phyloP scores from a whole-genome alignment of 768 basidiomycete species.

The Leucosporidium creatinivorum region DNA sequence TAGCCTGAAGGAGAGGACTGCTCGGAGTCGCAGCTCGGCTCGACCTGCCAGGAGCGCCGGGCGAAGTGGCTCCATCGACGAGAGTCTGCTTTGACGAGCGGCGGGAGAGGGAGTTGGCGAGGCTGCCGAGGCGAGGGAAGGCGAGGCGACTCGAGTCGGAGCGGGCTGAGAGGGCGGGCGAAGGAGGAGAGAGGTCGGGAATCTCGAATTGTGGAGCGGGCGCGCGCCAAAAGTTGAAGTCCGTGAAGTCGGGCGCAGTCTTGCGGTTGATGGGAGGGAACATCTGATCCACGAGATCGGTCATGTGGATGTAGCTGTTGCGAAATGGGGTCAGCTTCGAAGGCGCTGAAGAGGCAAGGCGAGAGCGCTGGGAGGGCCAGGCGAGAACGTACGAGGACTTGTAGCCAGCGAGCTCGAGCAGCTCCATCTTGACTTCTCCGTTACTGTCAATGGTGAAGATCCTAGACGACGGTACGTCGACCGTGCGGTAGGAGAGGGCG shows the following conservation, averaged over 20 bases:
- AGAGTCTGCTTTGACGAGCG: conserved; percentile 29
- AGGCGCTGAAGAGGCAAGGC: neutral
- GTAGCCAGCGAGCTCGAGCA: conserved; percentile 92
- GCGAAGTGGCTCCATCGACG: conserved; percentile 41
- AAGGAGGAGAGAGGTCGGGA: conserved; percentile 55
- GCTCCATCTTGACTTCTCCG: conserved; percentile 93
- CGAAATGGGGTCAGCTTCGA: neutral
- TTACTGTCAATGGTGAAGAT: conserved; percentile 93
- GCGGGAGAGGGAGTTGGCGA: conserved; percentile 37
- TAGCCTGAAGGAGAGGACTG: conserved; percentile 22
- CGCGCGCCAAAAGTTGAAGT: conserved; percentile 92
- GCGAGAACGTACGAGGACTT: conserved; percentile 69
- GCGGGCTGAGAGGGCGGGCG: conserved; percentile 85
- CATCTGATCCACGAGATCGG: conserved; percentile 98
- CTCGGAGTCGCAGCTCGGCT: conserved; percentile 22
- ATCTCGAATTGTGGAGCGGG: conserved; percentile 59
- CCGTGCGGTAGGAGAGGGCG: conserved; percentile 92
- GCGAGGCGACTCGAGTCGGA: conserved; percentile 55
- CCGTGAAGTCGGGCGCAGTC: conserved; percentile 75
- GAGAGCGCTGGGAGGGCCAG: too few species aligned
- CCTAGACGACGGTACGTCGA: conserved; percentile 83
- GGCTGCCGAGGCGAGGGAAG: conserved; percentile 39
- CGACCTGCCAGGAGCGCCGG: conserved; percentile 7
- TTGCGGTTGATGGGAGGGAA: conserved; percentile 90
- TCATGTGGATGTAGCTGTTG: conserved; percentile 90